Evolutionary conservation across 1,284 basidiomycete species (phyloP), one percentile per base, ranked within the genome.

Genomic region (Papiliotrema flavescens): DNA sequence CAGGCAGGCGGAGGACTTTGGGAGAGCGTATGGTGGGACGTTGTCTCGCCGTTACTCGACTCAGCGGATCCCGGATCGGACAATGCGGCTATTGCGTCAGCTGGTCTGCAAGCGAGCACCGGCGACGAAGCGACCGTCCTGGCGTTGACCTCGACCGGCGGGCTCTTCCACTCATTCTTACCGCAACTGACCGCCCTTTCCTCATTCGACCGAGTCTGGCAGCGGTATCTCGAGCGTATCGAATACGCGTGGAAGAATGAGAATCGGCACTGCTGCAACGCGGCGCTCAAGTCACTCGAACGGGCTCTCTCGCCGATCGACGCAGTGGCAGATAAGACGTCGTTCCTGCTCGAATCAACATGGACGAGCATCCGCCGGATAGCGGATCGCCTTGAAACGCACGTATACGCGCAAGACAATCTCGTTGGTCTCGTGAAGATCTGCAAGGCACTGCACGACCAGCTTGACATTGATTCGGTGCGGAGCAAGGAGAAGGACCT

Each of bases 91-190:
- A 32, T 11, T 6, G 28, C 28, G 11, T 5, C 28, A 5, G 11
- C 11, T 32, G 28, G 28, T 11, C 28, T 6, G 28, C 28, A 32
- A 32, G 28, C 28, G 28, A 32, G 28, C 45, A 57, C 67, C 23
- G 63, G 90, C 85, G 88, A 92, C 66, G 92, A 96, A 62, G 90
- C 89, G 1, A 89, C 90, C 69, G 85, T 88, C 28, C 81, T 98
- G 17, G 91, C 91, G 0, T 74, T 97, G 49, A 84, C 88, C 41
- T 93, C 89, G 1, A 83, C 91, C 20, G 91, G 91, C 0, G 83
- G 85, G 0, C 86, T 97, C 52, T 85, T 96, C 69, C 81, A 85
- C 55, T 85, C 89, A 45, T 94, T 93, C 75, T 71, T 93, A 13
- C 76, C 82, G 0, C 78, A 82, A 9, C 88, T 90, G 69, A 82